These are phyloP conservation scores for Thyridium curvatum DNA, from an alignment of 2,329 filamentous ascomycete genomes.

Conservation along the genomic window DNA sequence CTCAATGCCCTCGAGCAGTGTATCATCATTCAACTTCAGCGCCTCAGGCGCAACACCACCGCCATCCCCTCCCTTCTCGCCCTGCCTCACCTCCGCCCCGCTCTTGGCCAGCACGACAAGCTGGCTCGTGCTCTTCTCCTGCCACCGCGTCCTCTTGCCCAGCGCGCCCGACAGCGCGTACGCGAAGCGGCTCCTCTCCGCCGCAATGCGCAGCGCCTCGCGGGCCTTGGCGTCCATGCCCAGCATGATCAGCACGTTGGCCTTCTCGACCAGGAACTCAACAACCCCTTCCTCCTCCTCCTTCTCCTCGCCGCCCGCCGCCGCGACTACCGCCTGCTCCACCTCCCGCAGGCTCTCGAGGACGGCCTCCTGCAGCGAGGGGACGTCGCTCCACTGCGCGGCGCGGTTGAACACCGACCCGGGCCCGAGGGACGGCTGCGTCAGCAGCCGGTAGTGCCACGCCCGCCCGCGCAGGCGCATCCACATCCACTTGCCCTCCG, in stretches of 20 bases:
- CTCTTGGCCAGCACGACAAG: conserved; percentile 87
- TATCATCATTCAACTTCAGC: conserved; percentile 88
- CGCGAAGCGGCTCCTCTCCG: conserved; percentile 60
- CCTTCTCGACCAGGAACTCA: conserved; percentile 76
- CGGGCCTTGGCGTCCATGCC: conserved; percentile 72
- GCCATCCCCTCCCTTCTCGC: conserved; percentile 12
- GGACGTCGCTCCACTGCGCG: conserved; percentile 53
- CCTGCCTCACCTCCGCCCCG: conserved; percentile 23
- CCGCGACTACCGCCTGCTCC: conserved; percentile 23
- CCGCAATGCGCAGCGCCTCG: conserved; percentile 63
- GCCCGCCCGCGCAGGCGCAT: conserved; percentile 66
- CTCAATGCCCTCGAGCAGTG: conserved; percentile 78
- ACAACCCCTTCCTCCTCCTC: conserved; percentile 48
- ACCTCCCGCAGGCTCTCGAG: conserved; percentile 34
- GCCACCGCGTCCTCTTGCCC: conserved; percentile 78
- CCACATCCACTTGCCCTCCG: conserved; percentile 37
- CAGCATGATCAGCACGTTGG: conserved; percentile 77
- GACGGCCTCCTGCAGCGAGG: conserved; percentile 46
- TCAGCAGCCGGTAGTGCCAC: conserved; percentile 56
- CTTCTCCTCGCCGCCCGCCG: conserved; percentile 25
- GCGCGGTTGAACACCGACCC: conserved; percentile 50
- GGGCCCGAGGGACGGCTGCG: conserved; percentile 47
- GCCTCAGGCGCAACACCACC: conserved; percentile 8
- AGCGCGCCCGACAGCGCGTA: conserved; percentile 82
- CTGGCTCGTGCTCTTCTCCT: conserved; percentile 77